Evolutionary conservation across 768 basidiomycete genomes (phyloP).

Genomic region (Mycena galericulata): DNA sequence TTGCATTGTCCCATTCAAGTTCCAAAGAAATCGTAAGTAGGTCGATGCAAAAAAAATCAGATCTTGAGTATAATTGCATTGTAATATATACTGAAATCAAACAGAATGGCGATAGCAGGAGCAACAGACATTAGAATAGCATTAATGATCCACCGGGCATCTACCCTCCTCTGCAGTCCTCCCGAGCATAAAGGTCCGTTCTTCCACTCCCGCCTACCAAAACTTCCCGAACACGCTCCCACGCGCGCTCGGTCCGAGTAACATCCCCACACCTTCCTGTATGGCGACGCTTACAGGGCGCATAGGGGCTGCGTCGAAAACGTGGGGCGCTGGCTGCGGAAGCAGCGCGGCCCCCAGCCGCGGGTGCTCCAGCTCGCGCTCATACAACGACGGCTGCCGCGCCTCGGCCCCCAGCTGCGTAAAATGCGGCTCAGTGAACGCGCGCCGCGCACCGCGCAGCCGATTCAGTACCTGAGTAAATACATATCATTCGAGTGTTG

Average conservation of each 20-base stretch:
- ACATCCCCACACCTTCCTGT: conserved; percentile 76
- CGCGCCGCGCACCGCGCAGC: conserved; percentile 66
- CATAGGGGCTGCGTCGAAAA: conserved; percentile 80
- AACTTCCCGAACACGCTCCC: conserved; percentile 73
- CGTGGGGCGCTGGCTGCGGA: conserved; percentile 83
- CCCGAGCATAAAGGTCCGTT: background rate
- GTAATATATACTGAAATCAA: conserved; percentile 12
- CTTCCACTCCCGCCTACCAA: conserved; percentile 52
- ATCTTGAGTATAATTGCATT: background rate
- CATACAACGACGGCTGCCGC: conserved; percentile 78
- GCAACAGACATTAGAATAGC: conserved; percentile 11
- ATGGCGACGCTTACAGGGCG: conserved; percentile 80
- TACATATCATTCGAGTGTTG: background rate
- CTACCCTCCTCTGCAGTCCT: conserved; percentile 2
- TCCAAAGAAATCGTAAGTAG: too few relatives aligned
- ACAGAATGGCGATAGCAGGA: conserved; percentile 12
- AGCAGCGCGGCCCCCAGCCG: conserved; percentile 61
- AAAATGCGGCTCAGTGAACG: conserved; percentile 63
- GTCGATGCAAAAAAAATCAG: background rate
- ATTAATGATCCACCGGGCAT: too few relatives aligned
- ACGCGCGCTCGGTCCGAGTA: conserved; percentile 59
- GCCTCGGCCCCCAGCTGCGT: conserved; percentile 61
- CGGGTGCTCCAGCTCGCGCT: conserved; percentile 75
- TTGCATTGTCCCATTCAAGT: too few relatives aligned
- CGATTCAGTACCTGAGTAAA: conserved; percentile 63